Evolutionary conservation across 345 rosid genomes (phyloP).

Genomic region (Nasturtium officinale): DNA sequence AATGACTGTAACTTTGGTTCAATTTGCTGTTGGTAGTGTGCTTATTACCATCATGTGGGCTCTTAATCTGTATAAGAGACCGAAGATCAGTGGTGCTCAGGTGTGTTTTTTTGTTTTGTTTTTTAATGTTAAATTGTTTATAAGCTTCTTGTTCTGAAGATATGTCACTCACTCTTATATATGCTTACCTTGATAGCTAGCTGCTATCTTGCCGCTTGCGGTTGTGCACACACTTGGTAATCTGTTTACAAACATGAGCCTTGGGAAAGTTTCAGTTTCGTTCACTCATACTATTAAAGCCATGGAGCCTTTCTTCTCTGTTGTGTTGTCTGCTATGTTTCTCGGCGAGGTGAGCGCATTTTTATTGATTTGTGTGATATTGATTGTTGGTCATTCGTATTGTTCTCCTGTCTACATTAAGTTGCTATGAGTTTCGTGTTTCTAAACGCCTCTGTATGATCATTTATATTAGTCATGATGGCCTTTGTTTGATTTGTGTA

Average conservation of each 20-base stretch:
- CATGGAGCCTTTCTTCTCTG: slow-evolving; percentile 99
- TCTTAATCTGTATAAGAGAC: slow-evolving; percentile 75
- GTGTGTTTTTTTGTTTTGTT: slow-evolving; percentile 35
- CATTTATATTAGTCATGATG: background rate
- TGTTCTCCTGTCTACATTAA: too few relatives aligned
- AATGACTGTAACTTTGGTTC: slow-evolving; percentile 65
- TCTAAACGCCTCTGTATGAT: background rate
- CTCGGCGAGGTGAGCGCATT: slow-evolving; percentile 71
- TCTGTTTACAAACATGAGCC: slow-evolving; percentile 96
- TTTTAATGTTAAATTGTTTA: background rate
- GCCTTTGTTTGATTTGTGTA: background rate
- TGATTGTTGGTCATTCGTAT: background rate
- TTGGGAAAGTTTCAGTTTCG: slow-evolving; percentile 97
- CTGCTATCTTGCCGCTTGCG: slow-evolving; percentile 84
- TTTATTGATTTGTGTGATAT: slow-evolving; percentile 1
- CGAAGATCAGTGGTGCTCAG: slow-evolving; percentile 70
- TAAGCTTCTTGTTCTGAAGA: slow-evolving; percentile 2
- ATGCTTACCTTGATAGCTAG: slow-evolving; percentile 56
- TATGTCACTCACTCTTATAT: slow-evolving; percentile 25
- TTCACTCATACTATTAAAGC: slow-evolving; percentile 99
- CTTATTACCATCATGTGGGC: slow-evolving; percentile 81
- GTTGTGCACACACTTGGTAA: slow-evolving; percentile 85
- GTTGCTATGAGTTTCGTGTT: background rate
- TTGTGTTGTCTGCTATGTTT: slow-evolving; percentile 89
- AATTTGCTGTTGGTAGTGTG: slow-evolving; percentile 83